Percentiles rank a stretch among this genome's conserved stretches.
Evolutionary conservation across 306 rosid genomes (phyloP).

Genomic region (Quercus engelmannii): DNA sequence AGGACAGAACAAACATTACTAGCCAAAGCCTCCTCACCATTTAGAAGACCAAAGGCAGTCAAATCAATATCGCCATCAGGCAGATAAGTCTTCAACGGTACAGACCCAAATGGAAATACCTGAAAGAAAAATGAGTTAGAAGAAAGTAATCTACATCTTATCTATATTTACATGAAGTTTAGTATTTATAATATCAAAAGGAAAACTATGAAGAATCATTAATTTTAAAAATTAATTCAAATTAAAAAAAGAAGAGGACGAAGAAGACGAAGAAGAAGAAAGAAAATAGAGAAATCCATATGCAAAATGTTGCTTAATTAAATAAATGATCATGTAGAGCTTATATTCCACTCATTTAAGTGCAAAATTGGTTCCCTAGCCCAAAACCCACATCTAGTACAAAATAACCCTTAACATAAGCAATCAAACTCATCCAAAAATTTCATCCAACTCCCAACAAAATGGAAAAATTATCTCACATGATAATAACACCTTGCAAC

Average conservation of each 20-base stretch:
- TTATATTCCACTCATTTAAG: not conserved
- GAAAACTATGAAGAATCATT: no score
- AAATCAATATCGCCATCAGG: conserved; percentile 13
- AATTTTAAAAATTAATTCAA: no score
- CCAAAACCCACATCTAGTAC: not conserved
- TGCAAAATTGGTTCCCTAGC: not conserved
- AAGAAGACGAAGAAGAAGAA: not conserved
- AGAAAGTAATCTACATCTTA: not conserved
- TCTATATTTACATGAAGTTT: not conserved
- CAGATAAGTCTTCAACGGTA: not conserved
- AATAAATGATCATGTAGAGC: not conserved
- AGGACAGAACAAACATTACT: not conserved
- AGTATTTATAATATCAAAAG: not conserved
- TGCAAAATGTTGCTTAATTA: not conserved
- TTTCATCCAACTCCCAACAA: not conserved
- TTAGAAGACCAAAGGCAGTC: conserved; percentile 6
- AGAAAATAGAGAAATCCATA: not conserved
- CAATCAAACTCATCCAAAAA: not conserved
- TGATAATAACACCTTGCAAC: not conserved
- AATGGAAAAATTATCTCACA: not conserved
- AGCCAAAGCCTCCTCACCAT: conserved; percentile 4
- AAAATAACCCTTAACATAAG: not conserved
- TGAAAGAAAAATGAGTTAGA: not conserved
- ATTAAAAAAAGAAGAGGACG: no score
- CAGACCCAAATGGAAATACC: conserved; percentile 4